Evolutionary conservation across 31 red algal genomes (phyloP), one percentile per base, ranked within the genome.

Genomic region (Endocladia muricata): DNA sequence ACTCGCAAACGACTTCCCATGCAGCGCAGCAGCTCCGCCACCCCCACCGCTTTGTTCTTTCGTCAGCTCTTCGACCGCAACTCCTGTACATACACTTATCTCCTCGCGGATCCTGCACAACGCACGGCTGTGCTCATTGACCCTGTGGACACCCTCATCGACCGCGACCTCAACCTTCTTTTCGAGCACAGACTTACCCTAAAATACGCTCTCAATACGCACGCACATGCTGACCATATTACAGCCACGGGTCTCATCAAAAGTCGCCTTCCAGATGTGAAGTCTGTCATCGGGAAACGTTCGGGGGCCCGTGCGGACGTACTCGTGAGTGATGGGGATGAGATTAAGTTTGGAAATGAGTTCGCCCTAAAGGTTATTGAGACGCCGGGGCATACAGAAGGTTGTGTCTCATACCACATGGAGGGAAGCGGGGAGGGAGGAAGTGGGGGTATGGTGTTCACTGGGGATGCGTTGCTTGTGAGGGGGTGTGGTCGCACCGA

Each of bases 221-320:
- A 95, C 40, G 92, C 88, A 2, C 92, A 95, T 34, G 92, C 92
- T 3, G 92, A 95, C 70, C 92, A 95, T 40, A 84, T 95, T 25
- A 80, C 92, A 6, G 92, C 78, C 7, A 90, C 92, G 35, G 86
- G 86, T 23, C 29, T 90, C 32, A 54, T 95, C 39, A 90, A 86
- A 61, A 60, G 59, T 52, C 26, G 55, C 21, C 44, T 82, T 6
- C 70, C 78, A 3, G 32, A 62, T 30, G 83, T 82, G 3, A 55
- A 47, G n/a, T 89, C 85, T 22, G 92, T 90, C 54, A 62, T 95
- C 34, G 73, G 85, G 19, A 63, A 48, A 15, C 56, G 65, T 9
- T 73, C 79, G 9, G n/a, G 54, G 15, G 92, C 66, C 5, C 83
- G 64, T 37, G 92, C 92, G 19, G 86, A 95, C 73, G 17, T 89